Evolutionary conservation across 495 filamentous ascomycete genomes (phyloP).

Genomic region (Xylaria grammica): DNA sequence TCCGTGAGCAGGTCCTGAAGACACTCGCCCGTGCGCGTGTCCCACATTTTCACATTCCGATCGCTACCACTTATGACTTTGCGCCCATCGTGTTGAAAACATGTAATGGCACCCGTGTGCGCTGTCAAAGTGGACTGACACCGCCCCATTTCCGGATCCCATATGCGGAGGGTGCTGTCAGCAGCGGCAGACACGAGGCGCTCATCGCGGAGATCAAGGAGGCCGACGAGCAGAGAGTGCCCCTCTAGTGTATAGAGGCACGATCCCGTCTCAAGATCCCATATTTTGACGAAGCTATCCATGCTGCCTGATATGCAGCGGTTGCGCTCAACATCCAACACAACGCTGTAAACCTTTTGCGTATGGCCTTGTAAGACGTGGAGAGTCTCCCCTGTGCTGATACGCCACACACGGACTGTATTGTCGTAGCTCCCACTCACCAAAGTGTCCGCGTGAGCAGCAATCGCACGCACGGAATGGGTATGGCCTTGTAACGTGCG

Average conservation of each 20-base stretch:
- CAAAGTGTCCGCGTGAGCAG: slow-evolving; percentile 93
- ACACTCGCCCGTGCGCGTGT: slow-evolving; percentile 88
- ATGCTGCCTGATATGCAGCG: slow-evolving; percentile 98
- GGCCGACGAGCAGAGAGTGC: slow-evolving; percentile 89
- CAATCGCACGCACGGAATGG: slow-evolving; percentile 97
- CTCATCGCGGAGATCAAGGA: slow-evolving; percentile 86
- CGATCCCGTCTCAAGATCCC: slow-evolving; percentile 89
- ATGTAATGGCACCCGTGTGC: slow-evolving; percentile 97
- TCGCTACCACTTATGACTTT: slow-evolving; percentile 98
- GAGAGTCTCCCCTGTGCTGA: slow-evolving; percentile 89
- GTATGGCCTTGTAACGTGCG: slow-evolving; percentile 84
- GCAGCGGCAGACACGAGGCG: slow-evolving; percentile 93
- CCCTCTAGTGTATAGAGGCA: slow-evolving; percentile 91
- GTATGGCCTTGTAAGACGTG: slow-evolving; percentile 87
- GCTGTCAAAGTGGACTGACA: slow-evolving; percentile 89
- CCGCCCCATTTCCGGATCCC: slow-evolving; percentile 92
- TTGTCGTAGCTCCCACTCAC: slow-evolving; percentile 98
- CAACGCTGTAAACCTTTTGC: slow-evolving; percentile 97
- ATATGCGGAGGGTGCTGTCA: slow-evolving; percentile 93
- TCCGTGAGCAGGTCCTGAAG: slow-evolving; percentile 95
- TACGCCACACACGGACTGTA: slow-evolving; percentile 95
- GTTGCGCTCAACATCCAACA: slow-evolving; percentile 88
- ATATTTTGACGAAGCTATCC: slow-evolving; percentile 98
- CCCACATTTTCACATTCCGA: slow-evolving; percentile 98
- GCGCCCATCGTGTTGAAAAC: slow-evolving; percentile 96